Evolutionary conservation across 2,329 filamentous ascomycete genomes (phyloP), one percentile per base, ranked within the genome.

Genomic region (Epichloe aotearoae): DNA sequence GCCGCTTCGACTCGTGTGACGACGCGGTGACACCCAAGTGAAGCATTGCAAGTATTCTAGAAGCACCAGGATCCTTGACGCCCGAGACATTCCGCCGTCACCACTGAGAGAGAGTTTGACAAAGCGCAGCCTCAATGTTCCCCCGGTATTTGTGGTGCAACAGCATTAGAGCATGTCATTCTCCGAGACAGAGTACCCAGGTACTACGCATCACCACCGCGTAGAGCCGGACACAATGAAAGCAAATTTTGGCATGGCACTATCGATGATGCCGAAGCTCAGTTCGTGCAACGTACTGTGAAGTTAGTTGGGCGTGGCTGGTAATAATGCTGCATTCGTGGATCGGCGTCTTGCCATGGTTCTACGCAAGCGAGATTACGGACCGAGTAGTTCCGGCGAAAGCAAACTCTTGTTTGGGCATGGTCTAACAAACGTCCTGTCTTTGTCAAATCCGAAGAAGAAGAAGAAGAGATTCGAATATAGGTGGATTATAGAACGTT

Each of bases 1-100:
- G 49, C 39, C 37, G 34, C 15, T 43, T 15, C 12, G 10, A 17
- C 23, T 37, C 14, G 34, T 51, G 50, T 34, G 15, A 40, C 50
- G 45, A 47, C 20, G 14, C 33, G 19, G 50, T 47, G 44, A 20
- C 14, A 48, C 50, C 30, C 46, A 23, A 40, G 33, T 51, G 50
- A 45, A 49, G 46, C 33, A 33, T 15, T 11, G 23, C 34, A 49
- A 36, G 30, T 26, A 37, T 49, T 49, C 50, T 36, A 51, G 50
- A 51, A 51, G 20, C 40, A 26, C 20, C 37, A 34, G 14, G 34
- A 33, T 46, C 26, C 23, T 36, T 33, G n/a, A 7, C 23, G 14
- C 10, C 49, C 37, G 49, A 50, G 42, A 50, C 49, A 50, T 46
- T 17, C 14, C 11, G 41, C n/a, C 36, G 36, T 45, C 14, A 20